A percentile compares a stretch with the other conserved stretches of the same genome.
Evolutionary conservation across 192 early-diverging fungal genomes (phyloP).

Genomic region (Coemansia asiatica): DNA sequence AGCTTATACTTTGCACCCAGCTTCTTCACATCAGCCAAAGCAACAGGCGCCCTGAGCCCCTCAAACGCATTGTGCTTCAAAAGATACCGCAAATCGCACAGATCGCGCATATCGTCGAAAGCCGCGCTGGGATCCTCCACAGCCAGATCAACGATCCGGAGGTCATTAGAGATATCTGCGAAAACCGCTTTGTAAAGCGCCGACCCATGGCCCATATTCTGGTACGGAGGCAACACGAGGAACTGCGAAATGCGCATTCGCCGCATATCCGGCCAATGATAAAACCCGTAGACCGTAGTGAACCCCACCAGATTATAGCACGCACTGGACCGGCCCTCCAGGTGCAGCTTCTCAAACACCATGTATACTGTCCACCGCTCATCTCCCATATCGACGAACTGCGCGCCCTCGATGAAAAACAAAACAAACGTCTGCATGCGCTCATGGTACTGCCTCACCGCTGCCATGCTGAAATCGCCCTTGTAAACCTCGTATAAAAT

Average conservation of each 20-base stretch:
- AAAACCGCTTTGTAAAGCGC: conserved; percentile 68
- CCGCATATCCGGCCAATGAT: conserved; percentile 72
- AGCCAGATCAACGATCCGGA: conserved; percentile 40
- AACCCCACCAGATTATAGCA: conserved; percentile 80
- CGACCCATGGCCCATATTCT: conserved; percentile 79
- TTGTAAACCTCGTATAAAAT: conserved; percentile 70
- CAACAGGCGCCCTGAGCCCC: conserved; percentile 63
- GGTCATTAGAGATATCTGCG: conserved; percentile 15
- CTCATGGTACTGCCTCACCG: conserved; percentile 75
- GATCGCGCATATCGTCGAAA: conserved; percentile 84
- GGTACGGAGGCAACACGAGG: conserved; percentile 88
- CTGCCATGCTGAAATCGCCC: conserved; percentile 61
- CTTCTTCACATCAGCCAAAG: conserved; percentile 42
- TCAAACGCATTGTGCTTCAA: conserved; percentile 60
- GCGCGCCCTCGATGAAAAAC: conserved; percentile 88
- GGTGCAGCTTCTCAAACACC: conserved; percentile 59
- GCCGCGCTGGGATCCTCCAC: conserved; percentile 94
- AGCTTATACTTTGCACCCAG: conserved; percentile 70
- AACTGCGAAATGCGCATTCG: conserved; percentile 94
- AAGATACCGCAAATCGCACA: conserved; percentile 73
- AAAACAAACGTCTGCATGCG: conserved; percentile 78
- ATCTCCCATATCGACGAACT: conserved; percentile 81
- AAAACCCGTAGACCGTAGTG: conserved; percentile 83
- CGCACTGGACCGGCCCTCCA: conserved; percentile 35
- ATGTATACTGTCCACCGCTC: conserved; percentile 76